Evolutionary conservation across 2,329 filamentous ascomycete genomes (phyloP).

Genomic region (Niveomyces coronatus): DNA sequence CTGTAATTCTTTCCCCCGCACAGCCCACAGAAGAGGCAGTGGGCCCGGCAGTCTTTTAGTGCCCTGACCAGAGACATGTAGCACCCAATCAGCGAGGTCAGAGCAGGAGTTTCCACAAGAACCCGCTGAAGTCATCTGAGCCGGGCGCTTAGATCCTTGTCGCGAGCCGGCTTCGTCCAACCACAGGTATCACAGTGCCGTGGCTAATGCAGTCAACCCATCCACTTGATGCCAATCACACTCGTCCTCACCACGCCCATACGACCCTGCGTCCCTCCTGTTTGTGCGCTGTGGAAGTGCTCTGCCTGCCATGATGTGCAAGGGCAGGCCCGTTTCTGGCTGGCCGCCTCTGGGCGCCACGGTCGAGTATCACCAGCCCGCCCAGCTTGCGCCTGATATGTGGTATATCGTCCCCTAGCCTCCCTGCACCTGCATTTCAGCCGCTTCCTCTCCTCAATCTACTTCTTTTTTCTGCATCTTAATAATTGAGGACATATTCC

Average conservation of each 20-base stretch:
- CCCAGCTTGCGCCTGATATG: conserved; percentile 4
- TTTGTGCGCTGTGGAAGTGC: not conserved
- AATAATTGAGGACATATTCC: too few relatives aligned
- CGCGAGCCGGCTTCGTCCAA: conserved; percentile 3
- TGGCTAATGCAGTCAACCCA: conserved; percentile 3
- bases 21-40: not conserved
- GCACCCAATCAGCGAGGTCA: conserved; percentile 2
- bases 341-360: not conserved
- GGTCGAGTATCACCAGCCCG: conserved; percentile 6
- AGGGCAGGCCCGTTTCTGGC: not conserved
- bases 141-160: conserved; percentile 9
- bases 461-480: not conserved
- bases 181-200: not conserved
- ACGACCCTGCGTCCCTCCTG: not conserved
- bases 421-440: conserved; percentile 1
- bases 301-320: not conserved
- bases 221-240: conserved; percentile 7
- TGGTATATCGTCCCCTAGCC: too few relatives aligned
- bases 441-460: not conserved
- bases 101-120: not conserved
- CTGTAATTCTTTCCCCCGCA: too few relatives aligned
- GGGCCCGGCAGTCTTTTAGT: conserved; percentile 1
- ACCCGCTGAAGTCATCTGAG: conserved; percentile 1
- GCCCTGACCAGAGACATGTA: conserved; percentile 5
- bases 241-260: not conserved